Conservation (phyloP, 805 yeast species). For the Scheffersomyces ergatensis region DNA sequence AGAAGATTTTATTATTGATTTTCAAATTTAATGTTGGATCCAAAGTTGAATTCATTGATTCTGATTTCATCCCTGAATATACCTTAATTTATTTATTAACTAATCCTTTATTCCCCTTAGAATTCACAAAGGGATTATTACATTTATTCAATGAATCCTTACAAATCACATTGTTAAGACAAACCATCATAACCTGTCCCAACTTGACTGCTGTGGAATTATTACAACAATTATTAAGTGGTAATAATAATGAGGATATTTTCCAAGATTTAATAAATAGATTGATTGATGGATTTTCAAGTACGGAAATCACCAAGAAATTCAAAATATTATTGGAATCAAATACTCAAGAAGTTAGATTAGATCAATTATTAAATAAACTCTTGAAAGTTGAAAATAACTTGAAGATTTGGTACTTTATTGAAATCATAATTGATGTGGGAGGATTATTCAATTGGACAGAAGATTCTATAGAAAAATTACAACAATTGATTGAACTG, state of each 20-base stretch:
- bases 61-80: conserved; percentile 48
- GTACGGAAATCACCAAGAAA: conserved; percentile 53
- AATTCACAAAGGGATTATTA: conserved; percentile 55
- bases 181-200: conserved; percentile 78
- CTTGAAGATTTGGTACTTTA: conserved; percentile 56
- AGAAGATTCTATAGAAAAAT: conserved; percentile 44
- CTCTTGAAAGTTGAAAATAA: conserved; percentile 39
- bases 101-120: conserved; percentile 80
- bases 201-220: conserved; percentile 65
- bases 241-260: conserved; percentile 57
- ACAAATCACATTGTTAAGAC: conserved; percentile 68
- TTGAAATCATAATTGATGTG: conserved; percentile 66
- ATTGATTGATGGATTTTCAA: conserved; percentile 62
- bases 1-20: conserved; percentile 41
- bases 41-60: conserved; percentile 18
- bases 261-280: conserved; percentile 68
- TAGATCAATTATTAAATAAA: conserved; percentile 36
- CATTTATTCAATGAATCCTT: conserved; percentile 38
- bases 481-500: conserved; percentile 42
- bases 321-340: conserved; percentile 35
- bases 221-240: conserved; percentile 52
- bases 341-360: conserved; percentile 18
- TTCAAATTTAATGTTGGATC: conserved; percentile 21
- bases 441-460: conserved; percentile 71
- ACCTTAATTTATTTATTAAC: conserved; percentile 74